phyloP scores from a whole-genome alignment of 2,329 filamentous ascomycete species.

The Didymosphaeria variabile region DNA sequence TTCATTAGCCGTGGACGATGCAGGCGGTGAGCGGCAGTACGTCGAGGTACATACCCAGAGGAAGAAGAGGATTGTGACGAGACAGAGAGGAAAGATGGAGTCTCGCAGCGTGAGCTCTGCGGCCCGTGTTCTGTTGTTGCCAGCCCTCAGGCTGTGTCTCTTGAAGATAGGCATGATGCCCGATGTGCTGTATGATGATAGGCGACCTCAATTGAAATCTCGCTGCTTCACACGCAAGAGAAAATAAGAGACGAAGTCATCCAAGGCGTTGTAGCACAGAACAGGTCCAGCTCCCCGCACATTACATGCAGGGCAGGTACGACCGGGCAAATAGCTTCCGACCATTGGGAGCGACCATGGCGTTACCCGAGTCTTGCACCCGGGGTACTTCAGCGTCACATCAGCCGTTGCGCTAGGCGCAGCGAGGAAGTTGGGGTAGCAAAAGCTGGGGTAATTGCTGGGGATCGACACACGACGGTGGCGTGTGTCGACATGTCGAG shows the following conservation, averaged over 20 bases:
- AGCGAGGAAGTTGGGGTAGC: slow-evolving; percentile 18
- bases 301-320: neutral
- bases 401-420: slow-evolving; percentile 13
- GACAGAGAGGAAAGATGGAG: slow-evolving; percentile 71
- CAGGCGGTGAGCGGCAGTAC: neutral
- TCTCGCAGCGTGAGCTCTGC: slow-evolving; percentile 72
- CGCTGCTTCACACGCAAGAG: neutral
- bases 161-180: slow-evolving; percentile 43
- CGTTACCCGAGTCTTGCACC: slow-evolving; percentile 9
- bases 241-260: neutral
- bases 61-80: slow-evolving; percentile 73
- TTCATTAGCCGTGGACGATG: slow-evolving; percentile 7
- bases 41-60: slow-evolving; percentile 60
- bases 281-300: neutral
- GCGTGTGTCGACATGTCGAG: slow-evolving; percentile 2
- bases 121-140: slow-evolving; percentile 59
- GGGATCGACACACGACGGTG: slow-evolving; percentile 1
- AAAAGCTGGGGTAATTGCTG: slow-evolving; percentile 14
- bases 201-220: neutral
- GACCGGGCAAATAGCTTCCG: slow-evolving; percentile 4
- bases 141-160: slow-evolving; percentile 38
- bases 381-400: neutral
- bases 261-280: neutral
- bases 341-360: neutral
- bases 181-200: neutral